Evolutionary conservation across 2,329 filamentous ascomycete genomes (phyloP), one percentile per base, ranked within the genome.

Genomic region (Exophiala viscosa): DNA sequence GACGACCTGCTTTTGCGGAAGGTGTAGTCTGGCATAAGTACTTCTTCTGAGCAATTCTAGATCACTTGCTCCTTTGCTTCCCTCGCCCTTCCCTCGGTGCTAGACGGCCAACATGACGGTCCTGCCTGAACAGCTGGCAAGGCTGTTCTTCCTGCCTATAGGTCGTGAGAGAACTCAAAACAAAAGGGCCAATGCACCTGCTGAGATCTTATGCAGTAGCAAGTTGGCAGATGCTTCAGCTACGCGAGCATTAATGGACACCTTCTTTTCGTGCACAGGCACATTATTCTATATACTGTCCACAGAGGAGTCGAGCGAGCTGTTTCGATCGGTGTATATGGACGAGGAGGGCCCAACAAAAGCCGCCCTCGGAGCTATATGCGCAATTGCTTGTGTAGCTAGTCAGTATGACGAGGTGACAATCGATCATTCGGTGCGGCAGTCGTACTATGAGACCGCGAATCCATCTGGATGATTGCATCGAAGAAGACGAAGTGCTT

Each of bases 201-300:
- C 33, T 10, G 43, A 45, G 28, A 34, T 45, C 32, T 23, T 45
- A 17, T 13, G 33, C 32, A 35, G 33, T 32, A 17, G 28, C n/a
- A 45, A 45, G 15, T n/a, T 45, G 28, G 43, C 43, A 34, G 33
- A 45, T 45, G 43, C 32, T 32, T 45, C 23, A 11, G 33, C 17
- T 13, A 45, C 43, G 13, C 28, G 23, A 17, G 6, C 32, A 5
- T n/a, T 45, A n/a, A 35, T 45, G 9, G 43, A 45, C 43, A 17
- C 7, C n/a, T 45, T 45, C 43, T 45, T 45, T 20, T 14, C 23
- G 9, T 45, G 43, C 43, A 45, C 43, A 10, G 43, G 43, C 23
- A 45, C 43, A 5, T 45, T 45, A 13, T 45, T 45, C 43, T 45
- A 45, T 31, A 45, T 45, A 9, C 15, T 45, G 6, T 33, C 43